These are phyloP conservation scores for Ceratocystiopsis minuta DNA, from an alignment of 2,329 filamentous ascomycete species.

Conservation along the genomic window DNA sequence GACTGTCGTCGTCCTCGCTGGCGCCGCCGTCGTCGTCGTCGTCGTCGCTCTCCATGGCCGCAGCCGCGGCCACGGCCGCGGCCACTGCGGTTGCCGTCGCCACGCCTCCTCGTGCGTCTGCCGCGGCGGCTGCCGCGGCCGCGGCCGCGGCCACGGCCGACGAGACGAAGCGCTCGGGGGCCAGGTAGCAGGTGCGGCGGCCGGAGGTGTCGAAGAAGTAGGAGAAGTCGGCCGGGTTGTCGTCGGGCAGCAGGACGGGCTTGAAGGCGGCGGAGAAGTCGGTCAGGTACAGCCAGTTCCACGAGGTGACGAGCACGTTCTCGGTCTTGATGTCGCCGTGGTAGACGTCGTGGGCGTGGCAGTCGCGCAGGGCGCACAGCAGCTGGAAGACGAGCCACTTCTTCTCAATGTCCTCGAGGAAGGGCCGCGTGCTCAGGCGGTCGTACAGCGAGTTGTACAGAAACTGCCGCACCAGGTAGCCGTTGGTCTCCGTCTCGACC, in stretches of 20 bases:
- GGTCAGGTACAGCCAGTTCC: conserved; percentile 98
- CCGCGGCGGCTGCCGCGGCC: not conserved
- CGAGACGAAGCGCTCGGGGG: conserved; percentile 76
- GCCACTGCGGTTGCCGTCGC: conserved; percentile 33
- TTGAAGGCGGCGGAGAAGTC: conserved; percentile 96
- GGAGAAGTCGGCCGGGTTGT: conserved; percentile 93
- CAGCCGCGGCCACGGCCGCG: not conserved
- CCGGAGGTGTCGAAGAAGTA: conserved; percentile 95
- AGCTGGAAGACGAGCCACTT: conserved; percentile 97
- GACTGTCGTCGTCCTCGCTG: not conserved
- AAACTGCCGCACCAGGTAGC: conserved; percentile 85
- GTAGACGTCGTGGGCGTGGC: conserved; percentile 73
- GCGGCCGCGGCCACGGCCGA: conserved; percentile 35
- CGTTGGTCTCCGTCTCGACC: conserved; percentile 78
- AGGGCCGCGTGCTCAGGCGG: conserved; percentile 86
- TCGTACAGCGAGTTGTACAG: conserved; percentile 96
- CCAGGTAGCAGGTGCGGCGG: conserved; percentile 81
- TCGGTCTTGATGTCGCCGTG: conserved; percentile 98
- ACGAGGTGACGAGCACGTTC: conserved; percentile 90
- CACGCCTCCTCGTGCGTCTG: not conserved
- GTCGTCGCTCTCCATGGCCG: not conserved
- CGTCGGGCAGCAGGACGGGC: conserved; percentile 79
- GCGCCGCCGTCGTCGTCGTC: not conserved
- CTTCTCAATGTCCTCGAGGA: conserved; percentile 94
- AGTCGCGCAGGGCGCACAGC: conserved; percentile 79